These are phyloP conservation scores for Claviceps sorghi DNA, from an alignment of 2,329 filamentous ascomycete species.

Conservation along the genomic window DNA sequence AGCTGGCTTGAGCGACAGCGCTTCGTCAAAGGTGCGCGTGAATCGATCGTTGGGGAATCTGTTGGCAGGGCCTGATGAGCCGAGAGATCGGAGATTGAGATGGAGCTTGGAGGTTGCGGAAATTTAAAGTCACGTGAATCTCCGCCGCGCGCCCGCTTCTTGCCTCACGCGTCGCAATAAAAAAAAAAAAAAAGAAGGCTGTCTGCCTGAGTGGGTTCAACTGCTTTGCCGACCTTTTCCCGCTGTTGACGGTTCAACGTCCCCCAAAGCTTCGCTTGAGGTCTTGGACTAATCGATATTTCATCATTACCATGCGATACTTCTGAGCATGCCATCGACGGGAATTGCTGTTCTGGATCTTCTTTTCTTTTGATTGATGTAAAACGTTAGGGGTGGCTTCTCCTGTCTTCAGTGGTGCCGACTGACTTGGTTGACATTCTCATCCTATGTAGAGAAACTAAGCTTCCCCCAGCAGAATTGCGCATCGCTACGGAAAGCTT, in stretches of 20 bases:
- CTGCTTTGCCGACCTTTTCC: background rate
- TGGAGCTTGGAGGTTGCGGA: slow-evolving; percentile 19
- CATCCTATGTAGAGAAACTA: slow-evolving; percentile 1
- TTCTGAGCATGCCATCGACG: background rate
- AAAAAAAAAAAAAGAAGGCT: background rate
- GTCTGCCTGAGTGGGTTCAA: background rate
- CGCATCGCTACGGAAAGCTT: background rate
- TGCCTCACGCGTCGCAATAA: slow-evolving; percentile 1
- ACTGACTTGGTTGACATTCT: background rate
- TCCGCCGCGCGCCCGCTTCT: slow-evolving; percentile 5
- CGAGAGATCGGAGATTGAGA: slow-evolving; percentile 17
- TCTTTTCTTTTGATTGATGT: background rate
- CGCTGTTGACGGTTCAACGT: background rate
- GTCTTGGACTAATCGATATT: background rate
- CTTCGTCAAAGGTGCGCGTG: slow-evolving; percentile 11
- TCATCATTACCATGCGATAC: background rate
- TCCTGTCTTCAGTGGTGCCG: background rate
- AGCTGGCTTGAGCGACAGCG: slow-evolving; percentile 7
- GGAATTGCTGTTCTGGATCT: background rate
- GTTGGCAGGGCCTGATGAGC: slow-evolving; percentile 14
- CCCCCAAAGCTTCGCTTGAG: background rate
- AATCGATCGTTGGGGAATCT: slow-evolving; percentile 8
- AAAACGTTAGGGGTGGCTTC: background rate
- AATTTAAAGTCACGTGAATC: slow-evolving; percentile 30
- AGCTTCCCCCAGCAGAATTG: background rate